Percentiles rank a stretch among this genome's conserved stretches.
phyloP scores from a whole-genome alignment of 2,329 filamentous ascomycete genomes.

The Diaporthe destruens region DNA sequence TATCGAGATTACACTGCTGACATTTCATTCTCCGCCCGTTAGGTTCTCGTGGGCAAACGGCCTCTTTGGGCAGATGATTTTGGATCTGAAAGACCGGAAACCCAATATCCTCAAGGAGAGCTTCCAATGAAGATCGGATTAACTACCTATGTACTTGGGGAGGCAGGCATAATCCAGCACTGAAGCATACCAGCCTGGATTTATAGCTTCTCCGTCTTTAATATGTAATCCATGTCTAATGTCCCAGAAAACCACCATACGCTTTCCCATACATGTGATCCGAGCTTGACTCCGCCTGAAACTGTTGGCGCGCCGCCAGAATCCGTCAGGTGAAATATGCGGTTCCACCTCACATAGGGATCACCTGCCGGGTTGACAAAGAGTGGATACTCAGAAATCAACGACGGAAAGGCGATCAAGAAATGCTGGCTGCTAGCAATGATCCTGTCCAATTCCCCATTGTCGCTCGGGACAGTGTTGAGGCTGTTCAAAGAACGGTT shows the following conservation, averaged over 20 bases:
- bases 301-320: too few relatives aligned
- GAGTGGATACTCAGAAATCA: not conserved
- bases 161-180: not conserved
- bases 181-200: not conserved
- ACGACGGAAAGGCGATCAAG: too few relatives aligned
- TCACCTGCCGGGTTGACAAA: too few relatives aligned
- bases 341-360: not conserved
- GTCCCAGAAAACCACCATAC: not conserved
- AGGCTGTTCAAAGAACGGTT: not conserved
- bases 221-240: not conserved
- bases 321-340: too few relatives aligned
- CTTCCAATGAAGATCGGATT: slow-evolving; percentile 50
- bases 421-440: not conserved
- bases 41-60: slow-evolving; percentile 95
- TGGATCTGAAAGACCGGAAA: slow-evolving; percentile 79
- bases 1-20: not conserved
- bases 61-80: slow-evolving; percentile 84
- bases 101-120: slow-evolving; percentile 63
- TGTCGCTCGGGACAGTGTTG: not conserved
- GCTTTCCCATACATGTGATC: not conserved
- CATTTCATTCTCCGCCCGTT: slow-evolving; percentile 45
- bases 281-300: too few relatives aligned
- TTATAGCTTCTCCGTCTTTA: not conserved
- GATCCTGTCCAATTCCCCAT: not conserved
- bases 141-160: too few relatives aligned